Evolutionary conservation across 345 rosid genomes (phyloP).

Genomic region (Populus alba): DNA sequence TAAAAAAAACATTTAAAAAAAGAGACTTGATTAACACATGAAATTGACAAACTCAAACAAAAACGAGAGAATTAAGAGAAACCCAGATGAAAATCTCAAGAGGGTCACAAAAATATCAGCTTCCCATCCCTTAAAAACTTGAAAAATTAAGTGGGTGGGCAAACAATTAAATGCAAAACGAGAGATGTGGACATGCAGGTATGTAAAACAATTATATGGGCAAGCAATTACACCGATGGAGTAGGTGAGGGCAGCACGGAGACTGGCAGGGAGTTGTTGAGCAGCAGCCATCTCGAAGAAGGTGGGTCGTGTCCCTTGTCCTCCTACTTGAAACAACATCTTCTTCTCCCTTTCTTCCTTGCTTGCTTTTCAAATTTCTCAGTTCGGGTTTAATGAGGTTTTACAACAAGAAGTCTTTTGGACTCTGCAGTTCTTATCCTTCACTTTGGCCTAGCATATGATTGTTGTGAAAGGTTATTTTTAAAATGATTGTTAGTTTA

Average conservation of each 20-base stretch:
- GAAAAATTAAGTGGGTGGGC: background rate
- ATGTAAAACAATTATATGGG: background rate
- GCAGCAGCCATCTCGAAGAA: constrained; percentile 99
- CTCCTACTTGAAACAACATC: constrained; percentile 98
- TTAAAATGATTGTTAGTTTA: too few species aligned
- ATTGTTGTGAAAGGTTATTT: too few species aligned
- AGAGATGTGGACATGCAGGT: background rate
- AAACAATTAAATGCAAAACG: background rate
- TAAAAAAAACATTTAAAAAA: background rate
- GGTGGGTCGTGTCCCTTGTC: constrained; percentile 96
- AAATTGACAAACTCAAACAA: background rate
- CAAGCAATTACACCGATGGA: constrained; percentile 67
- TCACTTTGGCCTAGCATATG: background rate
- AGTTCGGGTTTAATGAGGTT: background rate
- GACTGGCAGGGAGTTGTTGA: constrained; percentile 97
- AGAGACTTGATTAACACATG: background rate
- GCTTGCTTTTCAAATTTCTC: background rate
- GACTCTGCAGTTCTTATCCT: background rate
- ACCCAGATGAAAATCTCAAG: constrained; percentile 2
- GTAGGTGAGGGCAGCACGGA: constrained; percentile 92
- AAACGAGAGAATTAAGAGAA: constrained; percentile 8
- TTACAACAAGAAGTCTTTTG: background rate
- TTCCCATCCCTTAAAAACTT: background rate
- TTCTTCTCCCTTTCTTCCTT: constrained; percentile 15
- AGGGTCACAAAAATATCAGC: background rate